Evolutionary conservation across 441 rosid species (phyloP).

Genomic region (Corymbia calophylla): DNA sequence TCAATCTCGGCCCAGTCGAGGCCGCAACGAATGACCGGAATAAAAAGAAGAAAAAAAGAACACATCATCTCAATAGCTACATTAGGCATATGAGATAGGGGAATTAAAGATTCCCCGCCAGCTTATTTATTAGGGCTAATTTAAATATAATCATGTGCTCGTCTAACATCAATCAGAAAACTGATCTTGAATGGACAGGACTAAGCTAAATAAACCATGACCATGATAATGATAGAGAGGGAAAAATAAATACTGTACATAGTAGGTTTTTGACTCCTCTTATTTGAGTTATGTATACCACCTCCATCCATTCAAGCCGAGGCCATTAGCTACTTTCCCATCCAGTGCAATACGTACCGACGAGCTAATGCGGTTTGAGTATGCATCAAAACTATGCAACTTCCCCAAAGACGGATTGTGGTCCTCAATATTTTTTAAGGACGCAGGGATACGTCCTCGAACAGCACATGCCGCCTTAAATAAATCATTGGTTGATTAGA

Average conservation of each 20-base stretch:
- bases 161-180: not conserved
- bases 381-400: not conserved
- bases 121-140: not conserved
- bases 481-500: constrained; percentile 45
- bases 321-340: not conserved
- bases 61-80: not conserved
- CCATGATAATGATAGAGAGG: not conserved
- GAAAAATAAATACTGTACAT: not conserved
- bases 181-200: not conserved
- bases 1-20: not conserved
- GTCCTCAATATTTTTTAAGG: not conserved
- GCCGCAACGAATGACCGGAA: not conserved
- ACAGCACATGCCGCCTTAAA: not conserved
- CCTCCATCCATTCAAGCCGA: not conserved
- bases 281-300: not conserved
- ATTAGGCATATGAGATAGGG: not conserved
- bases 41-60: not conserved
- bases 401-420: not conserved
- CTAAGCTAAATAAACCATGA: not conserved
- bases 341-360: not conserved
- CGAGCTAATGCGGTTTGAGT: not conserved
- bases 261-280: not conserved
- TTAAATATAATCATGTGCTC: not conserved
- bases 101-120: not conserved
- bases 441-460: not conserved